Percentiles rank a stretch among this genome's conserved stretches.
Conservation (phyloP, 257 asterid genomes). For the Przewalskia tangutica region DNA sequence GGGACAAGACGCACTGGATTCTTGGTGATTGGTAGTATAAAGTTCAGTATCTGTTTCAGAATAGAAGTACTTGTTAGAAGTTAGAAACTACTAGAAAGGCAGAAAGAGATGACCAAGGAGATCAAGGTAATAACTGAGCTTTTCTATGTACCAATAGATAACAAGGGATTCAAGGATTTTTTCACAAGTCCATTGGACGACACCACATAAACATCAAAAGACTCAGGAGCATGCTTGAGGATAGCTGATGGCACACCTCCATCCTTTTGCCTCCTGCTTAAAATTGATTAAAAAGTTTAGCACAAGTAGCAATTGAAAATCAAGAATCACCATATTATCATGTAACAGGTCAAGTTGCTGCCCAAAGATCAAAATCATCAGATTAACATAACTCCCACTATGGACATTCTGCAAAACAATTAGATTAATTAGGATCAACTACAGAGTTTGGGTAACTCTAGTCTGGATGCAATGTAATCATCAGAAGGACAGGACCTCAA, state of each 20-base stretch:
- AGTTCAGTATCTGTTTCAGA: conserved; percentile 25
- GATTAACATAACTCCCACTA: background rate
- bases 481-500: background rate
- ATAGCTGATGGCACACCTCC: conserved; percentile 23
- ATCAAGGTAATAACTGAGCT: background rate
- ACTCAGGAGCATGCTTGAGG: conserved; percentile 51
- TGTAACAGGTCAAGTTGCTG: background rate
- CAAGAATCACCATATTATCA: background rate
- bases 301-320: background rate
- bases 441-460: background rate
- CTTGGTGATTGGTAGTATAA: conserved; percentile 16
- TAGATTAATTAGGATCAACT: background rate
- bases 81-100: background rate
- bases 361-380: background rate
- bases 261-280: conserved; percentile 38
- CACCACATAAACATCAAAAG: conserved; percentile 50
- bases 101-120: conserved; percentile 1
- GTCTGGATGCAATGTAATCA: background rate
- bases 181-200: conserved; percentile 30
- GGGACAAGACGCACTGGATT: conserved; percentile 25
- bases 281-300: background rate
- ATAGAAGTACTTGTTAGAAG: conserved; percentile 12
- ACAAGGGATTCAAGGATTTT: background rate
- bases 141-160: background rate
- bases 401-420: background rate